Evolutionary conservation across 768 basidiomycete species (phyloP).

Genomic region (Panellus pusillus): DNA sequence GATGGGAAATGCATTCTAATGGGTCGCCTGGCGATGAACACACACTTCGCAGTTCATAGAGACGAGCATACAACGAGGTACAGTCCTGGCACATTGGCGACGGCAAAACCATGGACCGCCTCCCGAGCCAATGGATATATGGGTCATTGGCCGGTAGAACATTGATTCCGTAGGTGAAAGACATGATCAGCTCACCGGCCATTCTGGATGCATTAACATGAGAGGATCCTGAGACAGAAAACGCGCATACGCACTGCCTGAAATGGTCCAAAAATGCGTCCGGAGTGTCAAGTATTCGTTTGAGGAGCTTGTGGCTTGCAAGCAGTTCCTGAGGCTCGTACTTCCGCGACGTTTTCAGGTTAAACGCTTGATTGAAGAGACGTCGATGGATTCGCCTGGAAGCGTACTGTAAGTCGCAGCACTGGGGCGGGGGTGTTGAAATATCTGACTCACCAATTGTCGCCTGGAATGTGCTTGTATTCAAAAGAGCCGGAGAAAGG

Average conservation of each 20-base stretch:
- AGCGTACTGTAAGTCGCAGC: too few species aligned
- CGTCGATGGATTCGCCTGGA: constrained; percentile 6
- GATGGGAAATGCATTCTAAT: constrained; percentile 23
- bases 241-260: constrained; percentile 1
- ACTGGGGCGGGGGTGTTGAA: too few species aligned
- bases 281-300: not conserved
- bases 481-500: too few species aligned
- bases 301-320: not conserved
- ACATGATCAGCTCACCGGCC: constrained; percentile 23
- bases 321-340: not conserved
- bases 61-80: too few species aligned
- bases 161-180: constrained; percentile 28
- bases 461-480: too few species aligned
- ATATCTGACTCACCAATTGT: not conserved
- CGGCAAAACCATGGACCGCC: too few species aligned
- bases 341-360: not conserved
- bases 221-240: not conserved
- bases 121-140: not conserved
- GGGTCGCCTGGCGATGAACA: too few species aligned
- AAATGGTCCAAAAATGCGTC: constrained; percentile 3
- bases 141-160: constrained; percentile 22
- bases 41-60: too few species aligned
- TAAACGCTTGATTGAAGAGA: constrained; percentile 8
- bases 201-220: not conserved
- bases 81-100: too few species aligned